Evolutionary conservation across 805 yeast species (phyloP), one percentile per base, ranked within the genome.

Genomic region (Starmerella bombicola): DNA sequence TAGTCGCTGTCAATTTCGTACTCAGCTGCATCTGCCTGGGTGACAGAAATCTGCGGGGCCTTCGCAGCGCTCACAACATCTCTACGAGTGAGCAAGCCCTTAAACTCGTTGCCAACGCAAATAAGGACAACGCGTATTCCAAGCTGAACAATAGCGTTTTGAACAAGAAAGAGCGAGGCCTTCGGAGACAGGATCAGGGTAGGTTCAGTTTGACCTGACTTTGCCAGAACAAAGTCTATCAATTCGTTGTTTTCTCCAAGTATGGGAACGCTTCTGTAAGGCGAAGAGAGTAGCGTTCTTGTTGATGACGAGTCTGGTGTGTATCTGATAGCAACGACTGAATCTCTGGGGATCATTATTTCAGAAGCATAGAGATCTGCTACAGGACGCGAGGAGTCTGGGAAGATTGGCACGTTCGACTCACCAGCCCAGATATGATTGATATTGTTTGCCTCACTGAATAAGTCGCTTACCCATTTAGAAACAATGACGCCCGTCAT

Each of bases 401-500:
- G 49, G 16, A 49, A 34, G 3, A 41, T 18, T 17, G 47, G 52
- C 10, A 40, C 31, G 15, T 28, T 24, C 22, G 16, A 17, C 17
- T 17, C 20, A 18, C 7, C 23, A 30, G 32, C 40, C 52, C 47
- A 41, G 13, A 29, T 12, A 2, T 31, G 12, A 29, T 39, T 30
- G 60, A 58, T 26, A 71, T 62, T 76, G 76, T 71, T 31, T 59
- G 54, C 42, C 30, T 67, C 67, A 37, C 66, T 68, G 32, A 78
- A 58, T 38, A 72, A 64, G 53, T 83, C 91, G 48, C 74, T 78
- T n/a, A 76, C 68, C 60, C 80, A 70, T 52, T 80, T 76, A 35
- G 86, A 73, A 7, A 76, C 67, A 66, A 84, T 71, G 2, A 82
- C 93, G 1, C 86, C 79, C 12, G 76, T 63, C 95, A 83, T 83